Base-by-base conservation (phyloP, 2,329 filamentous ascomycete genomes). In the Botryotinia convoluta region DNA sequence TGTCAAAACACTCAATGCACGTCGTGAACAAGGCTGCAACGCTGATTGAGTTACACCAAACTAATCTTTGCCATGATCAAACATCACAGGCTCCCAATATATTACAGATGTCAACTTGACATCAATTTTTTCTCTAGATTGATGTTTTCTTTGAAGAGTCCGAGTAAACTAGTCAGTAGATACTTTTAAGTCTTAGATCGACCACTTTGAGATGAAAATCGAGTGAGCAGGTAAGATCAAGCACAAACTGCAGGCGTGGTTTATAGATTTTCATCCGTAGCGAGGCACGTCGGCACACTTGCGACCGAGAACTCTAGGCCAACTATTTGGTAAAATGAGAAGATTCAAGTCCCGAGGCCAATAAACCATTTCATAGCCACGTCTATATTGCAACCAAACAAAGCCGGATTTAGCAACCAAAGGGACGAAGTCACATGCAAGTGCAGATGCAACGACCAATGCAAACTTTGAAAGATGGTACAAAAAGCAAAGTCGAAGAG, bases 1-100 rank as follows among this genome's bases (percentile, higher is more conserved):
- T 77, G 63, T 80, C 74, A 39, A 78, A 80, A 37, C 75, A 77
- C 16, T 79, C 77, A 14, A 81, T 76, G 45, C 77, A 79, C 7
- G 76, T 74, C 9, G 73, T 77, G 64, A 81, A 78, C 7, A 79
- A 74, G 37, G 75, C 76, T 12, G 76, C 76, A 14, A 79, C 72
- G 4, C 77, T 77, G 4, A 79, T 61, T 7, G 71, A 6, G 12
- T 37, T 32, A 22, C 32, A 35, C 10, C 20, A 8, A 39, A 39
- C 5, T 22, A 35, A 26, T 26, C 35, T 16, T 4, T n/a, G n/a
- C 26, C 4, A 22, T 44, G 12, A 9, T 42, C 20, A 9, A 42
- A 42, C n/a, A 26, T 16, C 26, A 22, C 57, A 22, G 6, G 20
- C 35, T 26, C 32, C 16, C 22, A 7, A 26, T 37, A 6, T 37